Conservation (phyloP, 78 protist species). For the Trichosphaerium sp. region DNA sequence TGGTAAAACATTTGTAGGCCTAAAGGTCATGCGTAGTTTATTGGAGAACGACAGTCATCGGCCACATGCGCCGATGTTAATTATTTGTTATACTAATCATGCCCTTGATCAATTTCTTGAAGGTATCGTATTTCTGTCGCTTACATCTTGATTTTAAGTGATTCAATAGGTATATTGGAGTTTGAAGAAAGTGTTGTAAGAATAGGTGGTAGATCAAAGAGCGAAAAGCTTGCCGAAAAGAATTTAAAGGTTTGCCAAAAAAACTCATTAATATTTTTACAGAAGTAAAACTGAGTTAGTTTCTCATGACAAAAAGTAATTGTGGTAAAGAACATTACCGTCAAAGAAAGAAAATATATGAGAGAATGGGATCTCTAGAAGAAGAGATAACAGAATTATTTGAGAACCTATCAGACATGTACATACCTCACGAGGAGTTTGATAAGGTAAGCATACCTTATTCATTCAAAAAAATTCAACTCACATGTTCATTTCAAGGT, state of each 20-base stretch:
- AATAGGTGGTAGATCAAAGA: slow-evolving; percentile 28
- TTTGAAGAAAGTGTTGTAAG: slow-evolving; percentile 25
- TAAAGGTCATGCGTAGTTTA: slow-evolving; percentile 3
- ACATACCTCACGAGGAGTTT: no score
- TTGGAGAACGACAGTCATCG: no score
- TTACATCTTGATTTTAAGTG: no score
- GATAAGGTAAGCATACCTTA: no score
- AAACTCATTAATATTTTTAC: no score
- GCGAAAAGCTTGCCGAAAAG: background rate
- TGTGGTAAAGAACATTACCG: background rate
- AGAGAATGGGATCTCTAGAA: background rate
- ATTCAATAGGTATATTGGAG: slow-evolving; percentile 1
- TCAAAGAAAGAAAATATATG: background rate
- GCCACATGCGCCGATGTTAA: slow-evolving; percentile 30
- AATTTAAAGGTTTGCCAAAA: no score
- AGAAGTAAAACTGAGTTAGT: no score
- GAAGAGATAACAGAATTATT: background rate
- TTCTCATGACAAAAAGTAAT: background rate
- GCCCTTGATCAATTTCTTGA: slow-evolving; percentile 79
- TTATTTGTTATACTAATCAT: slow-evolving; percentile 73
- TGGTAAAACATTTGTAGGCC: slow-evolving; percentile 69
- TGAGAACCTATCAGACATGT: no score
- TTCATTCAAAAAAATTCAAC: no score
- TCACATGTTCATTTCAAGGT: no score
- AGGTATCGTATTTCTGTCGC: slow-evolving; percentile 5